A percentile compares a stretch with the other conserved stretches of the same genome.
Evolutionary conservation across 768 basidiomycete genomes (phyloP).

Genomic region (Kwoniella dejecticola): DNA sequence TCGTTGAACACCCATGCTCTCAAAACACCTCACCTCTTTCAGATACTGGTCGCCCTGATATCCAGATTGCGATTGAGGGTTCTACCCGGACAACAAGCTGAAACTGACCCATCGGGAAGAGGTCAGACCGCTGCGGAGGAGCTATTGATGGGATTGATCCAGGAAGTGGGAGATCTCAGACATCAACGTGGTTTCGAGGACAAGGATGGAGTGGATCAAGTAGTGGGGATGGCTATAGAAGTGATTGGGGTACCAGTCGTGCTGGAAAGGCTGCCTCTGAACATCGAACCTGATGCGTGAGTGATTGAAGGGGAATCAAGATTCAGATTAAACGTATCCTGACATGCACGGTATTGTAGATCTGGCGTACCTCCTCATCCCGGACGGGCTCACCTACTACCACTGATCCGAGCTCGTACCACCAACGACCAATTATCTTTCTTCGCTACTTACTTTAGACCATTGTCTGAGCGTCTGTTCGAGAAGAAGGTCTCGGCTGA

Average conservation of each 20-base stretch:
- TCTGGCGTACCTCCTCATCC: slow-evolving; percentile 63
- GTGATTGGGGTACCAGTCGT: slow-evolving; percentile 81
- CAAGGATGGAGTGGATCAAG: slow-evolving; percentile 80
- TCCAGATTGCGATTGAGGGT: slow-evolving; percentile 64
- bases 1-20: slow-evolving; percentile 73
- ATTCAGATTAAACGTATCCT: background rate
- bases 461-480: slow-evolving; percentile 90
- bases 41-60: slow-evolving; percentile 70
- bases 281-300: slow-evolving; percentile 79
- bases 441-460: slow-evolving; percentile 88
- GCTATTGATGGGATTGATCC: slow-evolving; percentile 70
- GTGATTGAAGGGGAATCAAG: slow-evolving; percentile 38
- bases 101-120: slow-evolving; percentile 49
- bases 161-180: slow-evolving; percentile 72
- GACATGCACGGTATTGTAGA: slow-evolving; percentile 14
- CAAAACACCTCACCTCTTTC: slow-evolving; percentile 77
- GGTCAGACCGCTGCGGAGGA: slow-evolving; percentile 67
- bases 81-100: slow-evolving; percentile 48
- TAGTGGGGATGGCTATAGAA: slow-evolving; percentile 77
- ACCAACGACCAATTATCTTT: slow-evolving; percentile 77
- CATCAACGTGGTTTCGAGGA: slow-evolving; percentile 81
- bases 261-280: slow-evolving; percentile 74
- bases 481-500: slow-evolving; percentile 80
- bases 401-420: slow-evolving; percentile 72
- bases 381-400: slow-evolving; percentile 88